Conservation (phyloP, 768 basidiomycete genomes). For the Boletus vinaceobasis region DNA sequence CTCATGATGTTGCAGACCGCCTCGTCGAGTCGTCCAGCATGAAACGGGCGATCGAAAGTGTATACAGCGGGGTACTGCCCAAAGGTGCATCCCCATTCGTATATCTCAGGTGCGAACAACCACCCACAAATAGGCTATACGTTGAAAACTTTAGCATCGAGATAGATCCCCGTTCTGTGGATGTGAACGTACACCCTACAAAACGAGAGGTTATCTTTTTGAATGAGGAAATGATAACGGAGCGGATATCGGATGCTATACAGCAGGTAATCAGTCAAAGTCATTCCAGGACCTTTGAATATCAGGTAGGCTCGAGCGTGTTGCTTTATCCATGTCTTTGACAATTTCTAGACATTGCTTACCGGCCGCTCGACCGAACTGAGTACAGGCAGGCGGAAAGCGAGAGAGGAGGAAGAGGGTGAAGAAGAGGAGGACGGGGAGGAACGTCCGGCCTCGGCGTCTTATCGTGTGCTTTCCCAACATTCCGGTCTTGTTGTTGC, state of each 20-base stretch:
- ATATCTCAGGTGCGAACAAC: slow-evolving; percentile 75
- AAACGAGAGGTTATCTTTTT: slow-evolving; percentile 96
- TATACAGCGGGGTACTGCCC: slow-evolving; percentile 81
- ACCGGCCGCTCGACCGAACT: slow-evolving; percentile 47
- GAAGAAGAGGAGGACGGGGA: slow-evolving; percentile 32
- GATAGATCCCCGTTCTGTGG: slow-evolving; percentile 83
- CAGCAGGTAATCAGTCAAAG: slow-evolving; percentile 64
- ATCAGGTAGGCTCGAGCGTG: slow-evolving; percentile 47
- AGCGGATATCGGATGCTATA: slow-evolving; percentile 69
- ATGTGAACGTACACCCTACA: slow-evolving; percentile 97
- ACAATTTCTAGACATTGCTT: slow-evolving; percentile 48
- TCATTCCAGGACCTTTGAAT: slow-evolving; percentile 68
- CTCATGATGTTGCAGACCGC: slow-evolving; percentile 55
- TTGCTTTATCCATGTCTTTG: not conserved
- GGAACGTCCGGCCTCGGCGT: slow-evolving; percentile 22
- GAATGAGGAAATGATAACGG: slow-evolving; percentile 83
- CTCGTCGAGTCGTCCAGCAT: slow-evolving; percentile 86
- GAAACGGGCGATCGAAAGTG: slow-evolving; percentile 81
- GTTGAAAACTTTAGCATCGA: slow-evolving; percentile 50
- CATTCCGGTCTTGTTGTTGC: not conserved
- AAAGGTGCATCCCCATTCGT: slow-evolving; percentile 89
- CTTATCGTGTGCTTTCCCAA: slow-evolving; percentile 22
- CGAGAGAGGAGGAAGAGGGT: slow-evolving; percentile 39
- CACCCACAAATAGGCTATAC: not conserved
- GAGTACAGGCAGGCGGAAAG: slow-evolving; percentile 26